Percentiles rank a stretch among this genome's conserved stretches.
Evolutionary conservation across 2,329 filamentous ascomycete genomes (phyloP).

Genomic region (Cladosporium oxysporum): DNA sequence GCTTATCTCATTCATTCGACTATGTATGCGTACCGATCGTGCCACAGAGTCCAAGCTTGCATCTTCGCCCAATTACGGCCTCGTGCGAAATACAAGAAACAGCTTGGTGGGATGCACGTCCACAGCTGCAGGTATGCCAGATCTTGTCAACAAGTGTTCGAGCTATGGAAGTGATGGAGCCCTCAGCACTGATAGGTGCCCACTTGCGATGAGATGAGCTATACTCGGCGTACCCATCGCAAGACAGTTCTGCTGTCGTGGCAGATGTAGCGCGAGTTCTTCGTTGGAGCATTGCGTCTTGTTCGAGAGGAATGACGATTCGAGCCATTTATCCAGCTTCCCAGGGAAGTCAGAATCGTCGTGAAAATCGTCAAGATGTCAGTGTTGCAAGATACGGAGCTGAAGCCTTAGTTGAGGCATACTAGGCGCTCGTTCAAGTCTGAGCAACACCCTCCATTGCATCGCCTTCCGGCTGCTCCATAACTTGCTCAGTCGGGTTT

Average conservation of each 20-base stretch:
- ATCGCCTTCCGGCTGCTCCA: constrained; percentile 17
- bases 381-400: background rate
- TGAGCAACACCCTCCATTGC: constrained; percentile 20
- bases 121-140: background rate
- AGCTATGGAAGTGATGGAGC: background rate
- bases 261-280: background rate
- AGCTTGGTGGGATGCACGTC: background rate
- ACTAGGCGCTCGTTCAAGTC: background rate
- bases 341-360: background rate
- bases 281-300: background rate
- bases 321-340: background rate
- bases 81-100: background rate
- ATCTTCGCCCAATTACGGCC: background rate
- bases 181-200: background rate
- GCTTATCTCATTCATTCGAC: background rate
- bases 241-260: background rate
- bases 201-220: background rate
- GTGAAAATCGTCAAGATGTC: background rate
- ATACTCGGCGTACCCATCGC: background rate
- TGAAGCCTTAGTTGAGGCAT: background rate
- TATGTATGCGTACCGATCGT: background rate
- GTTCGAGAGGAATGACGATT: background rate
- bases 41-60: background rate
- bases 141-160: background rate
- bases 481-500: constrained; percentile 19